phyloP scores from a whole-genome alignment of 2,329 filamentous ascomycete species.

The Dactylella cylindrospora region DNA sequence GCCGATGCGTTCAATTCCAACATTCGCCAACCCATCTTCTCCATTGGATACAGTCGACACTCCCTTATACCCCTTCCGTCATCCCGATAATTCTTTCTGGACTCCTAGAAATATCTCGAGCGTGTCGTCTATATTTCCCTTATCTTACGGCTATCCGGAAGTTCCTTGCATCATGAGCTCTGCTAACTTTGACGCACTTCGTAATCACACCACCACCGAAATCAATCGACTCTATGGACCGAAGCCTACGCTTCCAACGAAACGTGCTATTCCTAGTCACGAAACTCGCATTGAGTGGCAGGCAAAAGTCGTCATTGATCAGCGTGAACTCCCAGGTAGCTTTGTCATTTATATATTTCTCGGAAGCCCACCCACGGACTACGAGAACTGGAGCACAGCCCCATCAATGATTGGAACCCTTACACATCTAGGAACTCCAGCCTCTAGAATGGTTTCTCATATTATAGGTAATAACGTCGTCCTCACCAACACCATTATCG shows the following conservation, averaged over 20 bases:
- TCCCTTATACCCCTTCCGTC: constrained; percentile 47
- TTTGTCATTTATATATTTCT: constrained; percentile 43
- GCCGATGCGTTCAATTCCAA: constrained; percentile 34
- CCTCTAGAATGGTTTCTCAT: constrained; percentile 6
- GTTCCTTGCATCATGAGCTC: constrained; percentile 42
- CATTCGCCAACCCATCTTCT: constrained; percentile 41
- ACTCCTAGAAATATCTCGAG: constrained; percentile 44
- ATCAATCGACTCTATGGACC: constrained; percentile 47
- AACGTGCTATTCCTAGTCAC: background rate
- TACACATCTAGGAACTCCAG: constrained; percentile 27
- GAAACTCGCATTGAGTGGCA: constrained; percentile 45
- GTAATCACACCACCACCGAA: constrained; percentile 29
- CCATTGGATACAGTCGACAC: constrained; percentile 45
- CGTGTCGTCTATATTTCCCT: constrained; percentile 40
- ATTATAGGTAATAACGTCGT: constrained; percentile 26
- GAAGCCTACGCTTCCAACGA: background rate
- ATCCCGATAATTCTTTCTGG: constrained; percentile 41
- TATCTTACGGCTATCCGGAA: constrained; percentile 47
- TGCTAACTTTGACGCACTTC: constrained; percentile 24
- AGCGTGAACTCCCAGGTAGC: constrained; percentile 42
- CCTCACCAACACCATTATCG: constrained; percentile 17
- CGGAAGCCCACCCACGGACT: constrained; percentile 11
- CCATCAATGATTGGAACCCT: constrained; percentile 27
- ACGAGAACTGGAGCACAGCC: constrained; percentile 6
- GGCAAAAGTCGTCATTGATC: constrained; percentile 45